These are phyloP conservation scores for Tilletiaria anomala DNA, from an alignment of 1,284 basidiomycete genomes.

Conservation along the genomic window DNA sequence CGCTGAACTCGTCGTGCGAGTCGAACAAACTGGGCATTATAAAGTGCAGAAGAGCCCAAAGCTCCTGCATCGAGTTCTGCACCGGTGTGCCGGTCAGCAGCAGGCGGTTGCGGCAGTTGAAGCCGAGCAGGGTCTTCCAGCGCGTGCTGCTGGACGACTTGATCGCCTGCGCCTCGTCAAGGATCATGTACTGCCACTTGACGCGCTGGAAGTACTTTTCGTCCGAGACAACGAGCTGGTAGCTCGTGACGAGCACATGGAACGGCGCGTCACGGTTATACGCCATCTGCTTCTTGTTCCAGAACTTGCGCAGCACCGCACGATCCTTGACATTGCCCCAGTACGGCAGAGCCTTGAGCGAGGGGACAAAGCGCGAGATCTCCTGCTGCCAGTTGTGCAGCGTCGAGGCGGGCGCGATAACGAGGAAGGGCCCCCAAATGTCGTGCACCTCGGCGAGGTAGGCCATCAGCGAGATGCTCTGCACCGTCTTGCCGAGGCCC, in stretches of 20 bases:
- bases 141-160: conserved; percentile 93
- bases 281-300: conserved; percentile 94
- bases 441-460: conserved; percentile 95
- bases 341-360: conserved; percentile 86
- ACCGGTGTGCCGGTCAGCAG: conserved; percentile 95
- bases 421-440: conserved; percentile 99
- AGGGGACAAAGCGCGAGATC: conserved; percentile 83
- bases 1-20: conserved; percentile 97
- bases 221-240: conserved; percentile 91
- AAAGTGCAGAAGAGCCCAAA: conserved; percentile 99
- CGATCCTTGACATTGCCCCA: conserved; percentile 98
- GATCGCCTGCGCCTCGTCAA: conserved; percentile 99
- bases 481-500: conserved; percentile 67
- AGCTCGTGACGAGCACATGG: conserved; percentile 92
- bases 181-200: conserved; percentile 99
- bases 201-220: conserved; percentile 96
- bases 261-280: conserved; percentile 92
- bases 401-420: conserved; percentile 93
- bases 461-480: conserved; percentile 91
- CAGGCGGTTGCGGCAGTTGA: conserved; percentile 89
- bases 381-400: conserved; percentile 99
- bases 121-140: conserved; percentile 92
- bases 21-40: conserved; percentile 99
- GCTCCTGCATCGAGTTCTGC: conserved; percentile 99
- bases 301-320: conserved; percentile 83